Conservation (phyloP, 495 filamentous ascomycete genomes). For the Penicillium daleae region DNA sequence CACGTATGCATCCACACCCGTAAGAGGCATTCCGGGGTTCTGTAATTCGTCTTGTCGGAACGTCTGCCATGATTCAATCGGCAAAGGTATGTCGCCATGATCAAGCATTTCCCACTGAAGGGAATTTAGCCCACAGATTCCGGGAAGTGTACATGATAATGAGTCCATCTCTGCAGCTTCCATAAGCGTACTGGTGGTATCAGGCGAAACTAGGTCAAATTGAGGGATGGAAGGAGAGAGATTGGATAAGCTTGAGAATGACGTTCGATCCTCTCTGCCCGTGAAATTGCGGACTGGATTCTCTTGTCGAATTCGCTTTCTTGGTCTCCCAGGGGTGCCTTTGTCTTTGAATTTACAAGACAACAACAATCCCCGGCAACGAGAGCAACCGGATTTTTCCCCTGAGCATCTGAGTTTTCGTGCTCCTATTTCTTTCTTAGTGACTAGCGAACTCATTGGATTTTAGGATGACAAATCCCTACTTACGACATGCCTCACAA, state of each 20-base stretch:
- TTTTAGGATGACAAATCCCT: not conserved
- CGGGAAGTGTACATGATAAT: conserved; percentile 22
- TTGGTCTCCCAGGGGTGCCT: conserved; percentile 31
- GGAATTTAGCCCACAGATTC: conserved; percentile 22
- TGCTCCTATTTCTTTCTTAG: conserved; percentile 16
- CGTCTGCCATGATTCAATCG: conserved; percentile 20
- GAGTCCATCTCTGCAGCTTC: conserved; percentile 8
- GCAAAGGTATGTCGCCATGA: conserved; percentile 18
- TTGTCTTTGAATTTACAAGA: conserved; percentile 34
- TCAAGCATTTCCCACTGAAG: conserved; percentile 23
- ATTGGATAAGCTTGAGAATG: conserved; percentile 17
- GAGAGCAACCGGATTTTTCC: conserved; percentile 32
- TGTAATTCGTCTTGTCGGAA: not conserved
- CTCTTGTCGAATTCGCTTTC: conserved; percentile 25
- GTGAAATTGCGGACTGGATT: not conserved
- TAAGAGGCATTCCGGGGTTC: conserved; percentile 5
- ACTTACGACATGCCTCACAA: conserved; percentile 28
- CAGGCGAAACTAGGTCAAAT: not conserved
- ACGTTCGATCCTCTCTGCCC: conserved; percentile 6
- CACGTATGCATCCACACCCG: conserved; percentile 11
- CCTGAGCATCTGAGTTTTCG: conserved; percentile 37
- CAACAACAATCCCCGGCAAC: conserved; percentile 23
- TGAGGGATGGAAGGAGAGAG: conserved; percentile 10
- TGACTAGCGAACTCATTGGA: not conserved
- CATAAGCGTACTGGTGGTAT: conserved; percentile 13